These are phyloP conservation scores for Microsporum canis DNA, from an alignment of 2,329 filamentous ascomycete genomes.

Conservation along the genomic window DNA sequence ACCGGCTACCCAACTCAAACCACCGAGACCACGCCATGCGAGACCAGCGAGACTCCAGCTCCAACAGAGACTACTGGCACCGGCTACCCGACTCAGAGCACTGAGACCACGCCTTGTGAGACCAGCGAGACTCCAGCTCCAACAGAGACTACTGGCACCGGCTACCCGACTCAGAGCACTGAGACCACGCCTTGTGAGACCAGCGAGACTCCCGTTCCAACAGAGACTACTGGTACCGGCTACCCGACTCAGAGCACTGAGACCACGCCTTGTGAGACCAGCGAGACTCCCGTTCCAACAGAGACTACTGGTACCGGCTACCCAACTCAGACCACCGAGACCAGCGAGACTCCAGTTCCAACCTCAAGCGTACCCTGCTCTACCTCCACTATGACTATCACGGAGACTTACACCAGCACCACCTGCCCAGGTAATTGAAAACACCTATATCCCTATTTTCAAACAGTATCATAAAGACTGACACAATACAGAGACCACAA, in stretches of 20 bases:
- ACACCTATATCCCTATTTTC: neutral
- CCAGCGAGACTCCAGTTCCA: neutral
- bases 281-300: neutral
- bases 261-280: neutral
- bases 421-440: neutral
- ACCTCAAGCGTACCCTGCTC: neutral
- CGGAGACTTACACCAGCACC: slow-evolving; percentile 3
- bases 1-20: neutral
- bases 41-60: neutral
- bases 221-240: neutral
- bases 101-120: neutral
- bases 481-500: neutral
- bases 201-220: neutral
- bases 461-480: neutral
- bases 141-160: neutral
- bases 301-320: neutral
- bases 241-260: neutral
- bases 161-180: slow-evolving; percentile 5
- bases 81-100: neutral
- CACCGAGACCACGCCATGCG: neutral
- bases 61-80: neutral
- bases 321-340: neutral
- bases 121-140: neutral
- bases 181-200: neutral
- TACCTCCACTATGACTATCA: slow-evolving; percentile 4